These are phyloP conservation scores for Fusarium euwallaceae DNA, from an alignment of 2,329 filamentous ascomycete species.

Conservation along the genomic window DNA sequence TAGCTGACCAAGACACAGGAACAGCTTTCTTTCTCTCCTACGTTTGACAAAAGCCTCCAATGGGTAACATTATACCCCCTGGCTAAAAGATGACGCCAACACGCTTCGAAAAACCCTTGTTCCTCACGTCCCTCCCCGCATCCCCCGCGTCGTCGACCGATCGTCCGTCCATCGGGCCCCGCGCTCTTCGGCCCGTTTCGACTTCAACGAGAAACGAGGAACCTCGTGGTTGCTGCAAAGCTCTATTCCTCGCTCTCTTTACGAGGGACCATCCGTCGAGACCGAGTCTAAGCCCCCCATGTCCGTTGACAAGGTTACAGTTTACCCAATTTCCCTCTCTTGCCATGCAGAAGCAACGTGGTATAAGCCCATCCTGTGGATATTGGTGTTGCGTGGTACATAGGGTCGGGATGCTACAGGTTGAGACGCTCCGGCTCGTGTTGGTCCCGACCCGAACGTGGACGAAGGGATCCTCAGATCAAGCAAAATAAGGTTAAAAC, in stretches of 20 bases:
- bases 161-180: constrained; percentile 32
- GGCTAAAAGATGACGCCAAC: constrained; percentile 13
- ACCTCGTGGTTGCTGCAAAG: constrained; percentile 14
- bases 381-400: background rate
- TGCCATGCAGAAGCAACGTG: constrained; percentile 23
- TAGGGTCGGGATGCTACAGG: background rate
- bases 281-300: background rate
- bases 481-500: constrained; percentile 17
- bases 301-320: constrained; percentile 23
- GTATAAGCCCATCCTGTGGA: constrained; percentile 12
- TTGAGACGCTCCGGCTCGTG: background rate
- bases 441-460: background rate
- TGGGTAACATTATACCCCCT: constrained; percentile 1
- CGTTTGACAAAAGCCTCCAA: background rate
- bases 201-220: constrained; percentile 3
- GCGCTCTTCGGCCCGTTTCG: constrained; percentile 43
- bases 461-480: background rate
- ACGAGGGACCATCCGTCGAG: background rate
- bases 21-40: background rate
- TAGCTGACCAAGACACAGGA: background rate
- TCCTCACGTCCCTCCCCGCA: constrained; percentile 36
- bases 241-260: background rate
- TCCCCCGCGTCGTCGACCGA: constrained; percentile 30
- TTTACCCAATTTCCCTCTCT: constrained; percentile 9
- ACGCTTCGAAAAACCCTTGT: constrained; percentile 20